Conservation (phyloP, 2,329 filamentous ascomycete species). For the Aurifilum marmelostoma region DNA sequence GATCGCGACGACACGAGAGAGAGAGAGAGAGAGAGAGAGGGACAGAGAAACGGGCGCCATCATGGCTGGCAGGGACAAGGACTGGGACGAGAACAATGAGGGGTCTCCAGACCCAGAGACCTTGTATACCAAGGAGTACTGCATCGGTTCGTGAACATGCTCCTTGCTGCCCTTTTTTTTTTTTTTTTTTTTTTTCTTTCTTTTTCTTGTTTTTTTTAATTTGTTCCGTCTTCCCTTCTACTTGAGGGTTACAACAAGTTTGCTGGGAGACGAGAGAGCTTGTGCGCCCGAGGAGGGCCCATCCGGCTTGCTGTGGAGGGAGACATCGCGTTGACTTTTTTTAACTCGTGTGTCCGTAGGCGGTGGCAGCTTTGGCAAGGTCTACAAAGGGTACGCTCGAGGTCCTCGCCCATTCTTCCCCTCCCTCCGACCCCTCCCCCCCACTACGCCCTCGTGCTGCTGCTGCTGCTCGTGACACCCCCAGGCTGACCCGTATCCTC, state of each 20-base stretch:
- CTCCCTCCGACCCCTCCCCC: background rate
- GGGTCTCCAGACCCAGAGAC: conserved; percentile 80
- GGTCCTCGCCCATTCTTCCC: background rate
- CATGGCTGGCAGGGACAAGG: conserved; percentile 55
- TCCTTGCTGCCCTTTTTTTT: conserved; percentile 6
- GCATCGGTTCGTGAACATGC: conserved; percentile 61
- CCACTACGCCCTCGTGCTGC: conserved; percentile 26
- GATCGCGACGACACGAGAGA: background rate
- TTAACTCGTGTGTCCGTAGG: conserved; percentile 56
- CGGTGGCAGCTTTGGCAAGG: conserved; percentile 96
- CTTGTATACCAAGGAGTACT: conserved; percentile 91
- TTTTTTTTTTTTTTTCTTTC: no score
- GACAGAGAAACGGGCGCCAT: conserved; percentile 18
- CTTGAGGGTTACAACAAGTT: no score
- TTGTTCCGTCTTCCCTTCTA: no score
- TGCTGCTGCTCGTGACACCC: background rate
- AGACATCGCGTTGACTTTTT: conserved; percentile 32
- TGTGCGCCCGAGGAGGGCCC: background rate
- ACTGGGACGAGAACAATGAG: conserved; percentile 46
- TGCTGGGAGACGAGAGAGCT: no score
- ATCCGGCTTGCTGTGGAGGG: background rate
- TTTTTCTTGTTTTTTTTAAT: no score
- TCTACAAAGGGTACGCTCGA: conserved; percentile 84
- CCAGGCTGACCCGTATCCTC: conserved; percentile 25
- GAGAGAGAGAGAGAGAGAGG: no score